Evolutionary conservation across 257 asterid genomes (phyloP).

Genomic region (Solanum habrochaites): DNA sequence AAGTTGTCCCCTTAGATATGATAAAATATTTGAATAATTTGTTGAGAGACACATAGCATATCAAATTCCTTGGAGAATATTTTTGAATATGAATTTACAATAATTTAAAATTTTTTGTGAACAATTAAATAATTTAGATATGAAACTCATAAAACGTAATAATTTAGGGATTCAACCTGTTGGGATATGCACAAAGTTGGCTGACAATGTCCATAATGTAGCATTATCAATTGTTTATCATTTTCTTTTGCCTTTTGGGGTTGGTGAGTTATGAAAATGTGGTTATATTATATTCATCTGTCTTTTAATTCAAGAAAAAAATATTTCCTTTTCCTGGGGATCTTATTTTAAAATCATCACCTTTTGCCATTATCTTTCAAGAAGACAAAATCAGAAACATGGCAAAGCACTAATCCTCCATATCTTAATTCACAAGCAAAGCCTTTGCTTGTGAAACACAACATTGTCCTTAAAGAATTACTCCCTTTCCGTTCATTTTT

Average conservation of each 20-base stretch:
- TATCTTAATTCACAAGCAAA: conserved; percentile 37
- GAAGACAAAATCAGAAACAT: conserved; percentile 1
- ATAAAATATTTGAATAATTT: background rate
- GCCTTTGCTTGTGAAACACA: background rate
- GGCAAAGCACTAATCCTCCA: conserved; percentile 5
- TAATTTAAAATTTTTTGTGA: background rate
- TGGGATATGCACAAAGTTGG: background rate
- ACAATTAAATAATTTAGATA: background rate
- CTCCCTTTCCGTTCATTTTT: background rate
- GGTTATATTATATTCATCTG: conserved; percentile 1
- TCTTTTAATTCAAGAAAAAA: conserved; percentile 4
- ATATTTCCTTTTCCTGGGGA: background rate
- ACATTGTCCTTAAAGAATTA: background rate
- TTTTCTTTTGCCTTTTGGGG: background rate
- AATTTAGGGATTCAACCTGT: background rate
- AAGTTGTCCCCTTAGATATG: background rate
- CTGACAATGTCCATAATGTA: background rate
- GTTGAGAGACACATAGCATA: background rate
- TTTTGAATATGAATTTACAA: background rate
- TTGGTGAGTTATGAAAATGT: background rate
- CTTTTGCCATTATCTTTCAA: background rate
- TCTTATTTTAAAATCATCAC: background rate
- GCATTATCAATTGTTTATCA: background rate
- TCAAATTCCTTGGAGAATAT: background rate
- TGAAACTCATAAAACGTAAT: background rate